Base-by-base conservation (phyloP, 257 asterid species). In the Striga asiatica region DNA sequence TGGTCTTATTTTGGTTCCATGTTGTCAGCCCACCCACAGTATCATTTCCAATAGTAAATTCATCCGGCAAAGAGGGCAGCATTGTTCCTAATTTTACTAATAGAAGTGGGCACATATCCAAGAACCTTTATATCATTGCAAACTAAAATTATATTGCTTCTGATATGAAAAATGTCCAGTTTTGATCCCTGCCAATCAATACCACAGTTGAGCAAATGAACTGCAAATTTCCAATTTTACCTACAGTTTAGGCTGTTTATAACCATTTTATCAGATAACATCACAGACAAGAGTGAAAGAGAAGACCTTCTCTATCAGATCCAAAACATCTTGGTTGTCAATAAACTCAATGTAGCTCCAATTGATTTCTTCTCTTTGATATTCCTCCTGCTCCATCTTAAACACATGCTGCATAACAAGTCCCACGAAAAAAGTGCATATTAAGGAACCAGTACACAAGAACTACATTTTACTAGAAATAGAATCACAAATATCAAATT, bases 321-420 rank as follows among this genome's bases (percentile, higher is more conserved):
- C 97, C 74, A 92, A 66, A 69, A 92, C 99, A 81, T 92, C 99
- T 70, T 92, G 99, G 76, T 92, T 92, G 86, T 92, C 99, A 60
- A 92, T 88, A 74, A 84, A 92, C 69, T 92, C 99, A 56, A 92
- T 92, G 70, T 92, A 92, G 74, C 99, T 92, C 99, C 99, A 92
- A 67, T 88, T 73, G 67, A 92, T 92, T 72, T 73, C 82, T 74
- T 92, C 99, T 71, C 65, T 84, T 61, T 64, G 88, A 76, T 92
- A 92, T 71, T 92, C 99, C 77, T 92, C 99, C 76, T 92, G 99
- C 86, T 92, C 99, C 99, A 92, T 92, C 88, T 92, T 92, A 72
- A 92, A 92, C 46, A 92, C 99, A 39, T 92, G 97, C 99, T 92
- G 91, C 58, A 78, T 71, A 71, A 72, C 50, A 49, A 70, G 47